These are phyloP conservation scores for Acacia crassicarpa DNA, from an alignment of 306 rosid species.

Conservation along the genomic window DNA sequence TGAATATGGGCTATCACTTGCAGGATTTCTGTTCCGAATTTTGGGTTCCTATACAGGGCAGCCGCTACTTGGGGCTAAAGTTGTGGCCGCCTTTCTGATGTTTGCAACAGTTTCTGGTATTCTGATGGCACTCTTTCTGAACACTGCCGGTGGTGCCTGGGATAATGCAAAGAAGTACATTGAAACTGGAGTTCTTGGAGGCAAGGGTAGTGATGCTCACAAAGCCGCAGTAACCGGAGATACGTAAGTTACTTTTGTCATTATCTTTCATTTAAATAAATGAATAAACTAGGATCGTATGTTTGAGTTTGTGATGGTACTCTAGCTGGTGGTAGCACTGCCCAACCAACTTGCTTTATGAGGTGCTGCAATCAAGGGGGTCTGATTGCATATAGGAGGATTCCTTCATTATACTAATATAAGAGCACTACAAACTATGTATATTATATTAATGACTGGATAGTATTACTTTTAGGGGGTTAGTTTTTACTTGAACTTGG, in stretches of 20 bases:
- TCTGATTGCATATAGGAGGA: background rate
- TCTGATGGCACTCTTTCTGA: conserved; percentile 97
- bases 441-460: too few relatives aligned
- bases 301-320: background rate
- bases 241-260: conserved; percentile 62
- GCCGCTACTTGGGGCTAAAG: conserved; percentile 95
- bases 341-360: background rate
- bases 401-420: background rate
- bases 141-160: conserved; percentile 99
- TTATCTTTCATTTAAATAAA: background rate
- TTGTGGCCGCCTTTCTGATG: conserved; percentile 90
- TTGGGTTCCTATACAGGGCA: conserved; percentile 92
- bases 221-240: conserved; percentile 98
- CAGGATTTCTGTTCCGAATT: conserved; percentile 87
- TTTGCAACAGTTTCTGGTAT: conserved; percentile 96
- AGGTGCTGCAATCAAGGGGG: background rate
- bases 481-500: background rate
- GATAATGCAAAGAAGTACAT: conserved; percentile 98
- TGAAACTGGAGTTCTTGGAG: conserved; percentile 96
- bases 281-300: background rate
- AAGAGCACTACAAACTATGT: too few relatives aligned
- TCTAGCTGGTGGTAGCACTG: background rate
- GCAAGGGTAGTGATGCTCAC: conserved; percentile 96
- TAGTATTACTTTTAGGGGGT: background rate
- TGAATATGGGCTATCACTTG: conserved; percentile 38